These are phyloP conservation scores for Vigna unguiculata DNA, from an alignment of 306 rosid species.

Conservation along the genomic window DNA sequence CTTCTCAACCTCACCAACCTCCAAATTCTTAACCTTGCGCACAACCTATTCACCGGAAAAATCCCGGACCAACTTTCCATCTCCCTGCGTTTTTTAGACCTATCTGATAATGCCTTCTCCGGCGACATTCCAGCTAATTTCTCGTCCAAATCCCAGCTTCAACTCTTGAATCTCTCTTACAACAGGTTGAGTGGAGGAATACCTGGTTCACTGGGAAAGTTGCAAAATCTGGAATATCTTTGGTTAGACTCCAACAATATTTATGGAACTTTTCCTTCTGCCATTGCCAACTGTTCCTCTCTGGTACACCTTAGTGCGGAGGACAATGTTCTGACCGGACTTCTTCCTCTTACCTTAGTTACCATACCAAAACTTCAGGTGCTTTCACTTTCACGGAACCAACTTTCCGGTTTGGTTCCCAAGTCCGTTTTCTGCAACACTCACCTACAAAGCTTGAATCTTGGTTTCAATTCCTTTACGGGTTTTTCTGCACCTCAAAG, in stretches of 20 bases:
- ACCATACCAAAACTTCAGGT: slow-evolving; percentile 69
- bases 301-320: slow-evolving; percentile 67
- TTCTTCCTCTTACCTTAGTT: slow-evolving; percentile 71
- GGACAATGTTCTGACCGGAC: slow-evolving; percentile 64
- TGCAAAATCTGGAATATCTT: slow-evolving; percentile 58
- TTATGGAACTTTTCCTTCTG: slow-evolving; percentile 76
- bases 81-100: slow-evolving; percentile 62
- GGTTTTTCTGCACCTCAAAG: slow-evolving; percentile 60
- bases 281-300: slow-evolving; percentile 68
- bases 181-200: slow-evolving; percentile 69
- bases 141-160: slow-evolving; percentile 60
- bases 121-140: slow-evolving; percentile 67
- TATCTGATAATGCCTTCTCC: slow-evolving; percentile 65
- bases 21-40: slow-evolving; percentile 68
- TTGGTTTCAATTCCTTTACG: slow-evolving; percentile 78
- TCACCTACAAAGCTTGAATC: slow-evolving; percentile 51
- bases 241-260: slow-evolving; percentile 67
- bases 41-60: slow-evolving; percentile 61
- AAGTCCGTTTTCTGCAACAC: slow-evolving; percentile 56
- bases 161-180: slow-evolving; percentile 63
- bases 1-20: slow-evolving; percentile 75
- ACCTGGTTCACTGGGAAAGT: slow-evolving; percentile 57
- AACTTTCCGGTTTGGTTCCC: slow-evolving; percentile 73
- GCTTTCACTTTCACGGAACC: slow-evolving; percentile 66
- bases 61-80: slow-evolving; percentile 49